A percentile compares a stretch with the other conserved stretches of the same genome.
Evolutionary conservation across 1,284 basidiomycete species (phyloP).

Genomic region (Leccinum proximum): DNA sequence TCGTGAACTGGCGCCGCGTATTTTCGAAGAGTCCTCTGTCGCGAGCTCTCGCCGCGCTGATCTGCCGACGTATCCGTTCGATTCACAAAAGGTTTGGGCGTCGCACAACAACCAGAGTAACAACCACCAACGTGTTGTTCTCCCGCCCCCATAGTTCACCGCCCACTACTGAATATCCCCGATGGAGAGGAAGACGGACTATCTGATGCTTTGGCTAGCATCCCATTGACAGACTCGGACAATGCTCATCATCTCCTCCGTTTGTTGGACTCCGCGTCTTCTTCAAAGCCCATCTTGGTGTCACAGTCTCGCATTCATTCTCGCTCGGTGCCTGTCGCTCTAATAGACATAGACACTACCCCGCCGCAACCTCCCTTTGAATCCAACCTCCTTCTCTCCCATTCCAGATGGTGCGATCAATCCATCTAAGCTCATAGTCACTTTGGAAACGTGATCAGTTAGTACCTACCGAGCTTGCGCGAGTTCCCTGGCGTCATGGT

Average conservation of each 20-base stretch:
- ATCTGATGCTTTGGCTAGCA: conserved; percentile 22
- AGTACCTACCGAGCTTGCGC: conserved; percentile 58
- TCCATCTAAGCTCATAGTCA: conserved; percentile 58
- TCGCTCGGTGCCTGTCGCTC: conserved; percentile 38
- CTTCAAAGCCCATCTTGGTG: conserved; percentile 37
- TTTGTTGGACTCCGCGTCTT: conserved; percentile 37
- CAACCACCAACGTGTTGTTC: not conserved
- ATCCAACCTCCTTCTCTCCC: conserved; percentile 62
- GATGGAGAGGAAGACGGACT: conserved; percentile 18
- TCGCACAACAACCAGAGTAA: conserved; percentile 35
- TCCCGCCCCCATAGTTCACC: not conserved
- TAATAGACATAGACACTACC: conserved; percentile 33
- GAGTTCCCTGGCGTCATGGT: conserved; percentile 60
- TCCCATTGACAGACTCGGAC: conserved; percentile 17
- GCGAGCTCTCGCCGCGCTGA: conserved; percentile 36
- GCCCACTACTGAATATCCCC: conserved; percentile 2
- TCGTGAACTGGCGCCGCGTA: conserved; percentile 45
- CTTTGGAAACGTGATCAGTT: conserved; percentile 65
- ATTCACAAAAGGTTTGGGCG: conserved; percentile 55
- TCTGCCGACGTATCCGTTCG: conserved; percentile 64
- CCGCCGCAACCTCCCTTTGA: conserved; percentile 52
- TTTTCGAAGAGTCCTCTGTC: conserved; percentile 44
- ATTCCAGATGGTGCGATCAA: conserved; percentile 46
- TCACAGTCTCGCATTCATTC: conserved; percentile 37
- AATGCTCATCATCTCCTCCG: conserved; percentile 30